These are phyloP conservation scores for Plenodomus lindquistii DNA, from an alignment of 2,329 filamentous ascomycete genomes.

Conservation along the genomic window DNA sequence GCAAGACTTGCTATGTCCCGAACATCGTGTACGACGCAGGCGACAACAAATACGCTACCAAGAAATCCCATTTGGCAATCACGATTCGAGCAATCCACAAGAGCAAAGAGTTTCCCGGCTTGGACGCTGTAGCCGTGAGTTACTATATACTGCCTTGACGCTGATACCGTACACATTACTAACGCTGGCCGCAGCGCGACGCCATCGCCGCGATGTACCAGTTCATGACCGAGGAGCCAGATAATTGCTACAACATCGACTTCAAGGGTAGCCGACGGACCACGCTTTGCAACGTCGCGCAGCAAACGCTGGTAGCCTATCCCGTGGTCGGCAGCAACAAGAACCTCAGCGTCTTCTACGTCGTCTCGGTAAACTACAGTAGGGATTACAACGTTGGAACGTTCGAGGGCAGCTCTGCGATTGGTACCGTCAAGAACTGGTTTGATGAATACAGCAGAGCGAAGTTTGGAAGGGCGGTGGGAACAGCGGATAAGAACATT, in stretches of 20 bases:
- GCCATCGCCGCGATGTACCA: neutral
- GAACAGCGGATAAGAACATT: neutral
- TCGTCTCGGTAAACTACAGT: constrained; percentile 6
- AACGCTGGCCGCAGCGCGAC: neutral
- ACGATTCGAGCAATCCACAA: neutral
- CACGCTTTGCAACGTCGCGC: constrained; percentile 8
- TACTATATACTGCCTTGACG: neutral
- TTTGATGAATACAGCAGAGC: neutral
- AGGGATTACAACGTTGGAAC: neutral
- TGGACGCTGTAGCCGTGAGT: neutral
- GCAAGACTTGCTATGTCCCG: neutral
- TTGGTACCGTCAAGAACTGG: neutral
- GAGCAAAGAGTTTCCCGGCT: neutral
- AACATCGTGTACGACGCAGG: neutral
- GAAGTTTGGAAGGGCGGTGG: neutral
- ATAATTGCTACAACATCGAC: constrained; percentile 8
- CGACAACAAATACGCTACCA: neutral
- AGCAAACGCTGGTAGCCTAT: constrained; percentile 4
- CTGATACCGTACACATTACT: neutral
- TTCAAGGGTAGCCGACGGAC: constrained; percentile 4
- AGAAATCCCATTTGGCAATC: neutral
- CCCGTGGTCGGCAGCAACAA: neutral
- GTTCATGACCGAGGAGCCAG: neutral
- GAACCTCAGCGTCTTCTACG: constrained; percentile 2
- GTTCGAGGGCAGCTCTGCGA: constrained; percentile 1